Conservation (phyloP, 805 yeast genomes). For the Saccharomyces eubayanus region DNA sequence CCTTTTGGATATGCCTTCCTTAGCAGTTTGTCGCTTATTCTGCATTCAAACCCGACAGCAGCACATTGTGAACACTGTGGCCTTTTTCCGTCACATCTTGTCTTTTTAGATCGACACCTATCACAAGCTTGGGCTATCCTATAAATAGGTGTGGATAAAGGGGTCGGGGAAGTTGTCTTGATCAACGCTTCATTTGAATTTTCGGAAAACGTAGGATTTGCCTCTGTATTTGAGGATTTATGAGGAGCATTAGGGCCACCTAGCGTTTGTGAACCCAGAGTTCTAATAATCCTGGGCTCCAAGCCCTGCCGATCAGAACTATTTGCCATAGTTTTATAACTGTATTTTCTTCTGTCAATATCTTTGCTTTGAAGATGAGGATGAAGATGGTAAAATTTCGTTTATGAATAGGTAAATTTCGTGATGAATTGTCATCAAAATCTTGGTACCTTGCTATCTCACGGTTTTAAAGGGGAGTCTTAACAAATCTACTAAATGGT, state of each 20-base stretch:
- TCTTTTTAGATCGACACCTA: slow-evolving; percentile 67
- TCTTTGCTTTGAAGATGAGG: not conserved
- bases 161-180: not conserved
- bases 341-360: not conserved
- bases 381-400: not conserved
- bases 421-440: not conserved
- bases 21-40: slow-evolving; percentile 77
- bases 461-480: not conserved
- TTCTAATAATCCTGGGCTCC: slow-evolving; percentile 13
- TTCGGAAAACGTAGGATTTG: slow-evolving; percentile 5
- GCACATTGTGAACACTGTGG: slow-evolving; percentile 77
- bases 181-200: not conserved
- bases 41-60: slow-evolving; percentile 79
- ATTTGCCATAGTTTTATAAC: slow-evolving; percentile 1
- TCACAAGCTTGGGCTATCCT: slow-evolving; percentile 90
- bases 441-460: not conserved
- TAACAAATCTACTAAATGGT: not conserved
- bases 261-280: slow-evolving; percentile 17
- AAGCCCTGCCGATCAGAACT: slow-evolving; percentile 4
- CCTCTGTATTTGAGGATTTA: not conserved
- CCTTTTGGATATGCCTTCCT: slow-evolving; percentile 87
- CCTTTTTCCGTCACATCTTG: slow-evolving; percentile 61
- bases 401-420: not conserved
- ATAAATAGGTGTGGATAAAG: slow-evolving; percentile 31
- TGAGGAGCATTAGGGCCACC: slow-evolving; percentile 4